Base-by-base conservation (phyloP, 1,284 basidiomycete genomes). In the Rhodotorula mucilaginosa region DNA sequence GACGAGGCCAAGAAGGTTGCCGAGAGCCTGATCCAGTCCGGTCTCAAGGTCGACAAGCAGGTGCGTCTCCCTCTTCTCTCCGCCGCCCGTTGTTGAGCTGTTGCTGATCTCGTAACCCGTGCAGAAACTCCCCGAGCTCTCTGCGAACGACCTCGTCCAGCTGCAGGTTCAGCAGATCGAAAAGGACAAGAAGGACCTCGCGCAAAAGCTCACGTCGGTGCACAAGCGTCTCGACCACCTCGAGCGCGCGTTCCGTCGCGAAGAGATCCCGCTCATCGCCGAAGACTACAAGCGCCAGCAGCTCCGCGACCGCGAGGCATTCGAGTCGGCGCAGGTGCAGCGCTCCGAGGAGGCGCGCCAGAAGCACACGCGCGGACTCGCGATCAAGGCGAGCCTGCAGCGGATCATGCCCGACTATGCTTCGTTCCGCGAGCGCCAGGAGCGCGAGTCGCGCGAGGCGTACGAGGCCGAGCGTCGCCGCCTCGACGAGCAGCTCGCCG, bases 171-270 rank as follows among this genome's bases (percentile, higher is more conserved):
- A 92, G 77, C 93, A 97, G 80, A 86, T 97, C 68, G 95, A 97
- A 84, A 97, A 97, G 83, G 96, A 98, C 84, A 97, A 97, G 87
- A 90, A 89, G 78, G 91, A 95, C 77, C 85, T 93, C 75, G 87
- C 86, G 74, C 91, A 95, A 79, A 88, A 90, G 39, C 85, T 97
- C 71, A 89, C 93, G 51, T 87, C 95, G 75, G 87, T 91, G 66
- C 83, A 89, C 69, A 97, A 98, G 83, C 90, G 93, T 47, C 88
- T 98, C 79, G 96, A 99, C 80, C 95, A 99, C 82, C 82, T 92
- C 80, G 96, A 99, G 84, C 92, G 97, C 74, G 95, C 96, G 0
- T 93, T 91, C 84, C 90, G 96, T 76, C 93, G 93, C 83, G 94
- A 95, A 74, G 97, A 98, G 81, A 87, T 89, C 18, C 91, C 93